phyloP scores from a whole-genome alignment of 306 rosid species.

The Lupinus albus region DNA sequence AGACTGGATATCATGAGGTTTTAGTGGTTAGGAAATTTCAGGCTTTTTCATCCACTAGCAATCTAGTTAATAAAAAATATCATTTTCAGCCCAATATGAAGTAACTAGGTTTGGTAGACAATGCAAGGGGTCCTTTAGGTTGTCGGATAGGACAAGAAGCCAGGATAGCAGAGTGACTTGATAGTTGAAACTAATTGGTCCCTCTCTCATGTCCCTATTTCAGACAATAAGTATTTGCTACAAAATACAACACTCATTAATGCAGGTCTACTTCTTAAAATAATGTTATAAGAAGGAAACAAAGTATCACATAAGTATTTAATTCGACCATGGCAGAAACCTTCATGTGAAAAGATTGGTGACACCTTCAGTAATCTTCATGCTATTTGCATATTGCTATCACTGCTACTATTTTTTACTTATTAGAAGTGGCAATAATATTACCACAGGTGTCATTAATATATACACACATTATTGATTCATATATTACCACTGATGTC shows the following conservation, averaged over 20 bases:
- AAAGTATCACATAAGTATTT: slow-evolving; percentile 27
- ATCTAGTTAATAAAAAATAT: not conserved
- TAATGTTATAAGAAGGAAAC: slow-evolving; percentile 58
- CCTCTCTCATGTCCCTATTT: slow-evolving; percentile 66
- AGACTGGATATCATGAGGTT: slow-evolving; percentile 42
- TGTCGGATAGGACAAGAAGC: slow-evolving; percentile 81
- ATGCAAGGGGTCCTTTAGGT: slow-evolving; percentile 54
- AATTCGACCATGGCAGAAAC: too few species aligned
- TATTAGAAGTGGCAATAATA: too few species aligned
- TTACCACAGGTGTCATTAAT: too few species aligned
- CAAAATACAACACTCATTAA: slow-evolving; percentile 68
- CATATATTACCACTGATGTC: slow-evolving; percentile 12
- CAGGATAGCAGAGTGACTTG: slow-evolving; percentile 65
- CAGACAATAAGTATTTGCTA: slow-evolving; percentile 58
- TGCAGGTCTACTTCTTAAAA: slow-evolving; percentile 57
- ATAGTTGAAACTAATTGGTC: slow-evolving; percentile 75
- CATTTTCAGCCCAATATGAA: slow-evolving; percentile 56
- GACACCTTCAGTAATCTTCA: too few species aligned
- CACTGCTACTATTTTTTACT: too few species aligned
- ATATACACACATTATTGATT: slow-evolving; percentile 44
- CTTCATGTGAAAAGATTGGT: too few species aligned
- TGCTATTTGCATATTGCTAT: too few species aligned
- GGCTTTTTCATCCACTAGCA: slow-evolving; percentile 67
- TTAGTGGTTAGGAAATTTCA: slow-evolving; percentile 50
- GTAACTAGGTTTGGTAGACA: slow-evolving; percentile 38